phyloP scores from a whole-genome alignment of 495 filamentous ascomycete species.

The Xylaria scruposa region DNA sequence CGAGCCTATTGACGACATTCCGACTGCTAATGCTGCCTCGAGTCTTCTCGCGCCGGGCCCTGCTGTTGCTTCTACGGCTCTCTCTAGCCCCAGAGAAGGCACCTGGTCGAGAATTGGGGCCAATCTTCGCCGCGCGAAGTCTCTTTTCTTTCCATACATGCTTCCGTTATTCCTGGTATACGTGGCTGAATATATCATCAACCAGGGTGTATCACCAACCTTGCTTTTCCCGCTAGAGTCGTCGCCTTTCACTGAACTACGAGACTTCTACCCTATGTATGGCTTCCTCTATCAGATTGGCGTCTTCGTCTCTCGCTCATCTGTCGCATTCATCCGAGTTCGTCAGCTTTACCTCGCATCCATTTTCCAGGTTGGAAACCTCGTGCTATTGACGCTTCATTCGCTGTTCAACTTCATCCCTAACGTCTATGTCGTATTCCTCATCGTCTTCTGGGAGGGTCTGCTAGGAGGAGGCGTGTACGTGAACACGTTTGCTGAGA shows the following conservation, averaged over 20 bases:
- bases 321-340: constrained; percentile 82
- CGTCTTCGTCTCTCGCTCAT: constrained; percentile 92
- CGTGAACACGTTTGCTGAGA: constrained; percentile 91
- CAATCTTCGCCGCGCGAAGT: constrained; percentile 52
- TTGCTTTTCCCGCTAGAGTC: constrained; percentile 80
- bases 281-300: constrained; percentile 91
- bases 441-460: constrained; percentile 94
- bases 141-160: constrained; percentile 70
- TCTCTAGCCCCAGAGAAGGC: constrained; percentile 29
- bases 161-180: constrained; percentile 90
- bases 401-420: constrained; percentile 81
- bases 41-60: constrained; percentile 47
- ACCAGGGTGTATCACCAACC: constrained; percentile 88
- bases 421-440: constrained; percentile 80
- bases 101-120: constrained; percentile 48
- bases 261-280: constrained; percentile 91
- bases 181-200: constrained; percentile 94
- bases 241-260: constrained; percentile 79
- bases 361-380: constrained; percentile 81
- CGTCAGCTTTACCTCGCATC: constrained; percentile 82
- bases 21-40: constrained; percentile 37
- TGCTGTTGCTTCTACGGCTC: constrained; percentile 39
- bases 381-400: constrained; percentile 75
- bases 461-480: constrained; percentile 90
- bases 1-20: constrained; percentile 45